These are phyloP conservation scores for Paspalum vaginatum DNA, from an alignment of 176 grass and related monocot species.

Conservation along the genomic window DNA sequence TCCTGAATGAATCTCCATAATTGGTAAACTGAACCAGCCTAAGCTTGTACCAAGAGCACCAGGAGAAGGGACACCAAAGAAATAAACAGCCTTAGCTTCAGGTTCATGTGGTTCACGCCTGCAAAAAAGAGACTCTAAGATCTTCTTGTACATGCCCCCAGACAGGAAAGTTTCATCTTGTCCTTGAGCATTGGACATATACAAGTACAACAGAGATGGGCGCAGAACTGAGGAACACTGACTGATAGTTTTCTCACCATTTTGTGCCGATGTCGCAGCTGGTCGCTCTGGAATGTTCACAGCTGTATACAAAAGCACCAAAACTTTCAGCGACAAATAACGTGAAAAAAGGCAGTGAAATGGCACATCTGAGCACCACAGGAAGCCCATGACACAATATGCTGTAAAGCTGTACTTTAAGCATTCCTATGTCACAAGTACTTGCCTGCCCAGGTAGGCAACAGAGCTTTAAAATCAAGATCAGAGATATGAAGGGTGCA, in stretches of 20 bases:
- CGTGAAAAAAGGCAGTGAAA: slow-evolving; percentile 27
- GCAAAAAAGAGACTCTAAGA: slow-evolving; percentile 33
- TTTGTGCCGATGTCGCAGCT: slow-evolving; percentile 68
- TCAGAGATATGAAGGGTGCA: background rate
- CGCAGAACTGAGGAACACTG: background rate
- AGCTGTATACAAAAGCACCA: slow-evolving; percentile 54
- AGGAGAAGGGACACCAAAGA: slow-evolving; percentile 42
- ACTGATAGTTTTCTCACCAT: slow-evolving; percentile 52
- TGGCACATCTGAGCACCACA: background rate
- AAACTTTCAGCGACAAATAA: slow-evolving; percentile 26
- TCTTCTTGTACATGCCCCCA: background rate
- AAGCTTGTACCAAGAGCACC: slow-evolving; percentile 43
- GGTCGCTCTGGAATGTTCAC: slow-evolving; percentile 86
- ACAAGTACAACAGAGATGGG: slow-evolving; percentile 1
- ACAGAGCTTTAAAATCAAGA: slow-evolving; percentile 8
- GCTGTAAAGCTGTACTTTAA: slow-evolving; percentile 15
- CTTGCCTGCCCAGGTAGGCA: slow-evolving; percentile 21
- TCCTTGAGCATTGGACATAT: background rate
- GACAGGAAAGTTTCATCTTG: background rate
- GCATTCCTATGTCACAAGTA: slow-evolving; percentile 25
- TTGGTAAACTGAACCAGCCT: slow-evolving; percentile 30
- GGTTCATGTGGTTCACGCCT: slow-evolving; percentile 51
- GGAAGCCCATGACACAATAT: slow-evolving; percentile 29
- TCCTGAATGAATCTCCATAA: slow-evolving; percentile 41
- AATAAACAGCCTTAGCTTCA: slow-evolving; percentile 45